Evolutionary conservation across 306 rosid species (phyloP).

Genomic region (Betula pendula): DNA sequence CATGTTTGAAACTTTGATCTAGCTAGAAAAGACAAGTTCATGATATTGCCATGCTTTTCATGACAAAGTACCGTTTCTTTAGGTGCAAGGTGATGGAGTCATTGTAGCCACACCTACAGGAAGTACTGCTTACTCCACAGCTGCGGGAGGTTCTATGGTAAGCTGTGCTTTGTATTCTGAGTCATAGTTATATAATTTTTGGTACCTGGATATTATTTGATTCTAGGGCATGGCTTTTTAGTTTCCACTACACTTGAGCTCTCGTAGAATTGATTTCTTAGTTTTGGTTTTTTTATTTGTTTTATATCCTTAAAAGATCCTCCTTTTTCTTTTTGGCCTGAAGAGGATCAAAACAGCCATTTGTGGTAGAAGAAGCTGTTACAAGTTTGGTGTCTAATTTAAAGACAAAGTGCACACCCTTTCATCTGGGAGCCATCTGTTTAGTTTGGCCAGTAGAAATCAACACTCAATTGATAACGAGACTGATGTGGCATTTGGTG

Average conservation of each 20-base stretch:
- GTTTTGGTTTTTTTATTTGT: background rate
- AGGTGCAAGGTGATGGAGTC: constrained; percentile 99
- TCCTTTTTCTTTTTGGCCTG: background rate
- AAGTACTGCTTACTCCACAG: constrained; percentile 98
- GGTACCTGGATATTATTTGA: background rate
- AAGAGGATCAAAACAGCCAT: background rate
- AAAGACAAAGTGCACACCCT: background rate
- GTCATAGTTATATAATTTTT: background rate
- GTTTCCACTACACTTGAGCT: background rate
- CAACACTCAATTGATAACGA: background rate
- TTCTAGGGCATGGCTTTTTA: background rate
- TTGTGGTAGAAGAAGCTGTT: background rate
- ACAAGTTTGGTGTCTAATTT: no score
- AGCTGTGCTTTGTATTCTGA: constrained; percentile 7
- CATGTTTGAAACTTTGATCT: constrained; percentile 10
- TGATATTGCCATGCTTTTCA: constrained; percentile 27
- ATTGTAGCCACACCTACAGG: constrained; percentile 98
- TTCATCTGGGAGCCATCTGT: background rate
- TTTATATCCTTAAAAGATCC: background rate
- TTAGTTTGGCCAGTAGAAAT: no score
- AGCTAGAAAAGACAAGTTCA: constrained; percentile 7
- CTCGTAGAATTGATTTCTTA: background rate
- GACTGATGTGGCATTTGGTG: background rate
- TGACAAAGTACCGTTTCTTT: constrained; percentile 21
- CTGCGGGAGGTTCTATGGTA: constrained; percentile 99